These are phyloP conservation scores for Nicotiana paniculata DNA, from an alignment of 257 asterid genomes.

Conservation along the genomic window DNA sequence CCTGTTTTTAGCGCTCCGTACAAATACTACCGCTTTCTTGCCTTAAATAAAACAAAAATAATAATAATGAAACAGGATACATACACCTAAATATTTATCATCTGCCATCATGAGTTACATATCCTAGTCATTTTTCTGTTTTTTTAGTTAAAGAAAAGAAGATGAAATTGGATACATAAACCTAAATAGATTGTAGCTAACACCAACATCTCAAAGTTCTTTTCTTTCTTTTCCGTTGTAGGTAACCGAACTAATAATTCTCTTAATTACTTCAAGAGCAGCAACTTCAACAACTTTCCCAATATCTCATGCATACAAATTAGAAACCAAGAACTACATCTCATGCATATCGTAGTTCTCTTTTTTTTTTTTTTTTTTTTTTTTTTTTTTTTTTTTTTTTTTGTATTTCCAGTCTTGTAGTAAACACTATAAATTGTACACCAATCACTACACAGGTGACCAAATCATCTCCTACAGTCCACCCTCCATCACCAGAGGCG, in stretches of 20 bases:
- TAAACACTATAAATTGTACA: background rate
- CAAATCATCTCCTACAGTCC: too few relatives aligned
- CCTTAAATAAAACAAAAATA: too few relatives aligned
- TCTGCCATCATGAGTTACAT: too few relatives aligned
- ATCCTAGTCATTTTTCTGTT: too few relatives aligned
- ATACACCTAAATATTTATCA: background rate
- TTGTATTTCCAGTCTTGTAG: too few relatives aligned
- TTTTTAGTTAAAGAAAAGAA: too few relatives aligned
- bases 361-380: too few relatives aligned
- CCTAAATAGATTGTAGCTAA: background rate
- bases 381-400: too few relatives aligned
- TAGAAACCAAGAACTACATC: background rate
- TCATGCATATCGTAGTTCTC: background rate
- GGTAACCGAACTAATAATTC: background rate
- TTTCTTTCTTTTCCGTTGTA: background rate
- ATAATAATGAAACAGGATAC: too few relatives aligned
- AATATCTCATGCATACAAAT: too few relatives aligned
- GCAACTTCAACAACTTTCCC: background rate
- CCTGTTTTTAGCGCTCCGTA: background rate
- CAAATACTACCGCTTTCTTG: background rate
- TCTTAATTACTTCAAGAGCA: background rate
- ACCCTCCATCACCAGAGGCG: too few relatives aligned
- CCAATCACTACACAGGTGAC: background rate
- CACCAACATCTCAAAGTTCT: background rate
- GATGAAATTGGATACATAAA: background rate